Percentiles rank a stretch among this genome's conserved stretches.
phyloP scores from a whole-genome alignment of 352 stramenopile species.

The Pythium brassicae region DNA sequence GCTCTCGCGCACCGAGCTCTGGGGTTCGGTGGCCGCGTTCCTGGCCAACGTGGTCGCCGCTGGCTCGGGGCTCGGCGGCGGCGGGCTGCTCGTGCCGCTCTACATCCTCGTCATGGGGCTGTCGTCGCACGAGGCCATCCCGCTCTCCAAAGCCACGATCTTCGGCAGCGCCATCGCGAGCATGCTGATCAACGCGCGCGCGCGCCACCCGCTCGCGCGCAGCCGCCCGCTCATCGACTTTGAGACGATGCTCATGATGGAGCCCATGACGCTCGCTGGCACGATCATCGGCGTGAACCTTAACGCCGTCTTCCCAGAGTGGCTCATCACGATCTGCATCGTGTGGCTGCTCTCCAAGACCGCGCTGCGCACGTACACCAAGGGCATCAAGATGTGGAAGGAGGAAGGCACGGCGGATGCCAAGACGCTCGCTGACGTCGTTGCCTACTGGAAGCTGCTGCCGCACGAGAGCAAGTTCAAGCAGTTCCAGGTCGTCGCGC shows the following conservation, averaged over 20 bases:
- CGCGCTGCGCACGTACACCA: constrained; percentile 52
- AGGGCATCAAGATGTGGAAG: constrained; percentile 67
- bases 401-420: constrained; percentile 51
- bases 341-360: constrained; percentile 76
- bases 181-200: constrained; percentile 64
- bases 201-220: constrained; percentile 56
- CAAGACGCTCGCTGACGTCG: constrained; percentile 38
- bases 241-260: constrained; percentile 81
- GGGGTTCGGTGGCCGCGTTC: constrained; percentile 63
- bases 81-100: constrained; percentile 65
- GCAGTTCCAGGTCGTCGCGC: constrained; percentile 58
- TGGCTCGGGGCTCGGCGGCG: constrained; percentile 67
- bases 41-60: constrained; percentile 54
- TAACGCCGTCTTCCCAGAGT: constrained; percentile 79
- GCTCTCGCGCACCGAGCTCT: constrained; percentile 44
- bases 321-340: constrained; percentile 77
- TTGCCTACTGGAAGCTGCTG: constrained; percentile 66
- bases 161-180: constrained; percentile 76
- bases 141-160: constrained; percentile 81
- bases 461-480: constrained; percentile 66
- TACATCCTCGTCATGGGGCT: constrained; percentile 78
- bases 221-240: constrained; percentile 77
- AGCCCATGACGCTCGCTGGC: constrained; percentile 81
- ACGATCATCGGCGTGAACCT: constrained; percentile 87
- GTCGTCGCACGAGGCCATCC: constrained; percentile 76